A percentile compares a stretch with the other conserved stretches of the same genome.
phyloP scores from a whole-genome alignment of 805 yeast species.

The Geotrichum ghanense region DNA sequence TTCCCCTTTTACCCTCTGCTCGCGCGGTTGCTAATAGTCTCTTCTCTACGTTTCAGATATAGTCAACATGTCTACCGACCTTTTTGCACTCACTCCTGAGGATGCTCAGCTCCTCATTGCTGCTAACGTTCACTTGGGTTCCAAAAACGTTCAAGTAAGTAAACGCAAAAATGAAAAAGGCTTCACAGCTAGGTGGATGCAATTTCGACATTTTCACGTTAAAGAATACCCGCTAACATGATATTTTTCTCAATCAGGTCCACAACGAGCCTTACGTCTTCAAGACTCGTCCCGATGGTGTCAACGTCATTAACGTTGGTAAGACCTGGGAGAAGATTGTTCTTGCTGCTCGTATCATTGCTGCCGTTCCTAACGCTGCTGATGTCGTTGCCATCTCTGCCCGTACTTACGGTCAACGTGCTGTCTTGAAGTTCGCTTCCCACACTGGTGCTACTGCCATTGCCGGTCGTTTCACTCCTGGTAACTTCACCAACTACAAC shows the following conservation, averaged over 20 bases:
- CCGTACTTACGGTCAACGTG: conserved; percentile 99
- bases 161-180: too few species aligned
- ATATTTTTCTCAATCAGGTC: conserved; percentile 36
- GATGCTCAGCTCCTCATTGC: conserved; percentile 98
- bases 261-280: conserved; percentile 67
- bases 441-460: conserved; percentile 99
- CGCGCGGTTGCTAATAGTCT: not conserved
- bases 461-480: conserved; percentile 99
- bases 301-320: conserved; percentile 94
- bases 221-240: not conserved
- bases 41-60: too few species aligned
- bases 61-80: conserved; percentile 16
- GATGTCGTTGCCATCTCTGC: conserved; percentile 99
- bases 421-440: conserved; percentile 97
- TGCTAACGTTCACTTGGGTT: conserved; percentile 98
- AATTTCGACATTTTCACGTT: too few species aligned
- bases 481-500: conserved; percentile 99
- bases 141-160: conserved; percentile 98
- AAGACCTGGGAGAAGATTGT: conserved; percentile 99
- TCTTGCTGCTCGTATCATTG: conserved; percentile 98
- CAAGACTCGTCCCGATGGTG: conserved; percentile 99
- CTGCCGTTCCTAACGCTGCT: conserved; percentile 96
- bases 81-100: conserved; percentile 69
- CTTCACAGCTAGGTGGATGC: too few species aligned
- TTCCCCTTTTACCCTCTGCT: not conserved